Base-by-base conservation (phyloP, 352 stramenopile genomes). In the Saprolegnia parasitica region DNA sequence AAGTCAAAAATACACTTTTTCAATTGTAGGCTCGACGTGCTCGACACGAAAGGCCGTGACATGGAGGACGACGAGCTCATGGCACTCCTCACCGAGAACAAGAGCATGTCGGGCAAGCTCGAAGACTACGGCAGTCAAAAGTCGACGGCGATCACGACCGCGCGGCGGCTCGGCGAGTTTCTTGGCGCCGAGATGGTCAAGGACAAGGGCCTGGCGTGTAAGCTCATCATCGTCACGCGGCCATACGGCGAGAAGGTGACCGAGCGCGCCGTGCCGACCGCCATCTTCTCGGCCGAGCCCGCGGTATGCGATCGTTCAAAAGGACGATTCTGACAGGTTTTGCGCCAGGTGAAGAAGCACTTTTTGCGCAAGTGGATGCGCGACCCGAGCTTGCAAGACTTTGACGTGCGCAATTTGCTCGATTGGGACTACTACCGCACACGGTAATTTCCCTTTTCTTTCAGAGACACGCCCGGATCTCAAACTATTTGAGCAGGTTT, bases 391-490 rank as follows among this genome's bases (percentile, higher is more conserved):
- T 74, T 99, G 50, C 86, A 97, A 49, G 95, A 97, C 65, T 96
- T 97, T 58, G 89, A 97, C 68, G 85, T 98, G 67, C 82, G 96
- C 5, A 91, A 95, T 45, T 89, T 99, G 65, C 76, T 99, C 18
- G 97, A 99, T 79, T 99, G 97, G 97, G 91, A 98, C 68, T 99
- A 99, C 74, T 99, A 99, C 77, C 81, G 86, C 16, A 78, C 72
- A 15, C 84, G 86, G 52, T 71, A 64, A 11, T n/a, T 46, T 46
- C 39, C 39, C 39, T 15, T 16, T 15, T 8, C 39, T 46, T 46
- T 15, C 8, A 46, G 39, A 46, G 39, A n/a, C n/a, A n/a, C n/a
- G n/a, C n/a, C n/a, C n/a, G n/a, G 39, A 50, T 32, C 1, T 29
- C 56, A 29, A 45, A 13, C 26, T 20, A 23, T 45, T n/a, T 13